phyloP scores from a whole-genome alignment of 73 alveolate species.

The Stentor coeruleus region DNA sequence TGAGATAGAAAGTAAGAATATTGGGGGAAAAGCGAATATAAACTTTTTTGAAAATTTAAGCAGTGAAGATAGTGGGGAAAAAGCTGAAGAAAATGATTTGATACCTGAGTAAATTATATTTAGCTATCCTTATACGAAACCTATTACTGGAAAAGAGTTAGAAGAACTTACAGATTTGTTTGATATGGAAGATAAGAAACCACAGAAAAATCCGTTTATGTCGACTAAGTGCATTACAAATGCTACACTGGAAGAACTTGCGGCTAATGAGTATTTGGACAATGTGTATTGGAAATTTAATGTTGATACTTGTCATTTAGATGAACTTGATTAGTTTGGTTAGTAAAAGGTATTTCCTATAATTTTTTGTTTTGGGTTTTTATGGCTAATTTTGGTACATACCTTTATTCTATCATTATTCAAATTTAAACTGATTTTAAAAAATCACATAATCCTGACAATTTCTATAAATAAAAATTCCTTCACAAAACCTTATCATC shows the following conservation, averaged over 20 bases:
- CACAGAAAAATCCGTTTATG: background rate
- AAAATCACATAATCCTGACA: no score
- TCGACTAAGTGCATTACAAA: background rate
- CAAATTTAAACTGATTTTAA: no score
- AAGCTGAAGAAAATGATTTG: background rate
- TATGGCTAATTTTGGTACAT: no score
- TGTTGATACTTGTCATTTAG: background rate
- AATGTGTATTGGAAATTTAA: background rate
- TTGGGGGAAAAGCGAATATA: slow-evolving; percentile 1
- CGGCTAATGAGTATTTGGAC: background rate
- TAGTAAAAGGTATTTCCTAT: no score
- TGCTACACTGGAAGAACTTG: background rate
- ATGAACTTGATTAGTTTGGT: background rate
- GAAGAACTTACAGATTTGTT: slow-evolving; percentile 13
- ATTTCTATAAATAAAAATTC: no score
- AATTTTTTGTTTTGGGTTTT: no score
- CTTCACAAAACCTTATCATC: no score
- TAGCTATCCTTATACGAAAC: background rate
- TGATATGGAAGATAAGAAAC: background rate
- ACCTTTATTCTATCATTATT: no score
- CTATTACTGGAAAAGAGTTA: slow-evolving; percentile 23
- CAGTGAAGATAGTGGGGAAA: background rate
- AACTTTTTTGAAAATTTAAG: background rate
- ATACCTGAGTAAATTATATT: slow-evolving; percentile 6
- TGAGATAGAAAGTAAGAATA: background rate